Conservation (phyloP, 2,329 filamentous ascomycete genomes). For the Aureobasidium vineae region DNA sequence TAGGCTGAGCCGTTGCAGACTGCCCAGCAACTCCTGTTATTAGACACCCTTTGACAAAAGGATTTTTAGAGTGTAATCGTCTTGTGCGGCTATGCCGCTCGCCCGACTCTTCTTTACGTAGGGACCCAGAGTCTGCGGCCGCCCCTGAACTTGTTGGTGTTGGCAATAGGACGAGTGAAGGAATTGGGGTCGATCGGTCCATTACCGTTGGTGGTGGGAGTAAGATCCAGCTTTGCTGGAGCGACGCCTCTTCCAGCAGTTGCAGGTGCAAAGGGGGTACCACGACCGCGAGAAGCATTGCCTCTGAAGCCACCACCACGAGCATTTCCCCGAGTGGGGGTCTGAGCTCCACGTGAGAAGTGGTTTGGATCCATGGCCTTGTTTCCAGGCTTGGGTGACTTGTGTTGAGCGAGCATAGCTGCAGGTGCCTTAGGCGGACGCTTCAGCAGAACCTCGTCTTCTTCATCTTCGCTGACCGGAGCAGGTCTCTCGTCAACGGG, state of each 20-base stretch:
- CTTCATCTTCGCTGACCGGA: slow-evolving; percentile 28
- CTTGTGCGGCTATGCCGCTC: slow-evolving; percentile 6
- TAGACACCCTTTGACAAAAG: slow-evolving; percentile 8
- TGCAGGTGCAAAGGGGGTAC: not conserved
- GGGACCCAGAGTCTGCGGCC: slow-evolving; percentile 40
- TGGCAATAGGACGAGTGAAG: slow-evolving; percentile 38
- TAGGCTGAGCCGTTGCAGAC: not conserved
- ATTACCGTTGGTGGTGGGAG: slow-evolving; percentile 19
- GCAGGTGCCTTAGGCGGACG: slow-evolving; percentile 37
- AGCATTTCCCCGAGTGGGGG: slow-evolving; percentile 28
- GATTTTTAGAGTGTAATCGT: not conserved
- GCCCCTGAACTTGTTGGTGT: slow-evolving; percentile 33
- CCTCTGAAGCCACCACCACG: slow-evolving; percentile 33
- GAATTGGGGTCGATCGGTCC: slow-evolving; percentile 42
- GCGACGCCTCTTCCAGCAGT: slow-evolving; percentile 6
- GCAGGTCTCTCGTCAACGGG: slow-evolving; percentile 28
- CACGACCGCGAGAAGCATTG: slow-evolving; percentile 31
- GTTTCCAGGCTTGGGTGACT: slow-evolving; percentile 25
- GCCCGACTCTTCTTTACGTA: slow-evolving; percentile 31
- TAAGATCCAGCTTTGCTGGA: not conserved
- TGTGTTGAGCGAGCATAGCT: slow-evolving; percentile 35
- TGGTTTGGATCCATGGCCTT: slow-evolving; percentile 49
- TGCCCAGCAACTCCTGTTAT: not conserved
- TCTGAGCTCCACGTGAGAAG: slow-evolving; percentile 44
- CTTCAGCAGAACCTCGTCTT: slow-evolving; percentile 33